These are phyloP conservation scores for Tricholoma hemisulphureum DNA, from an alignment of 768 basidiomycete species.

Conservation along the genomic window DNA sequence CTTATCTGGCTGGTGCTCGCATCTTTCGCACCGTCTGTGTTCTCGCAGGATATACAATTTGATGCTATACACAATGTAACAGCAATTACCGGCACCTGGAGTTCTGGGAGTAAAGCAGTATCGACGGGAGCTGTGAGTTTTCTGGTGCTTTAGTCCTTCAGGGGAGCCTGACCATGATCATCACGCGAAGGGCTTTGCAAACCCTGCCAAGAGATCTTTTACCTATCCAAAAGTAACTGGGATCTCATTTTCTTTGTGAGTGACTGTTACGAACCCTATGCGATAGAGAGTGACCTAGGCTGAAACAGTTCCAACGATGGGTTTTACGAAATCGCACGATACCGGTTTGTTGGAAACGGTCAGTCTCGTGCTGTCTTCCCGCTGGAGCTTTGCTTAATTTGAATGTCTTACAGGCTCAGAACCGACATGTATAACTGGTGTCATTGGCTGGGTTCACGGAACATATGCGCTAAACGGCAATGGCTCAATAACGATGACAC, in stretches of 20 bases:
- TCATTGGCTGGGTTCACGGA: conserved; percentile 90
- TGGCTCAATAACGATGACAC: conserved; percentile 74
- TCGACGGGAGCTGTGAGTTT: conserved; percentile 77
- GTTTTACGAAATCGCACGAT: conserved; percentile 87
- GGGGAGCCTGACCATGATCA: conserved; percentile 7
- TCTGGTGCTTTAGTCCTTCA: not conserved
- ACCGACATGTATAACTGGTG: conserved; percentile 87
- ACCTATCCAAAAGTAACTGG: conserved; percentile 84
- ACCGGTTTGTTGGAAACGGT: conserved; percentile 90
- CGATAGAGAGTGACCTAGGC: conserved; percentile 8
- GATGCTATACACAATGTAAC: conserved; percentile 63
- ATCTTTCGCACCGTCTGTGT: conserved; percentile 33
- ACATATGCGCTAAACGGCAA: conserved; percentile 64
- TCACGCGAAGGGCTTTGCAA: conserved; percentile 68
- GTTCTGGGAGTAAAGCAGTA: conserved; percentile 73
- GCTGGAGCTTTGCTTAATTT: not conserved
- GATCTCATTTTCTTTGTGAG: conserved; percentile 87
- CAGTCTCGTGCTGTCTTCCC: conserved; percentile 15
- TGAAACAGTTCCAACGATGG: conserved; percentile 60
- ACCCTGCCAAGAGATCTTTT: conserved; percentile 81
- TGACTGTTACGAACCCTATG: conserved; percentile 10
- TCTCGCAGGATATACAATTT: conserved; percentile 41
- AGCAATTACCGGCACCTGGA: conserved; percentile 79
- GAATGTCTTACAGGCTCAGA: conserved; percentile 52
- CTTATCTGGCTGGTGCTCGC: conserved; percentile 40